Evolutionary conservation across 2,329 filamentous ascomycete species (phyloP), one percentile per base, ranked within the genome.

Genomic region (Trichoderma hamatum): DNA sequence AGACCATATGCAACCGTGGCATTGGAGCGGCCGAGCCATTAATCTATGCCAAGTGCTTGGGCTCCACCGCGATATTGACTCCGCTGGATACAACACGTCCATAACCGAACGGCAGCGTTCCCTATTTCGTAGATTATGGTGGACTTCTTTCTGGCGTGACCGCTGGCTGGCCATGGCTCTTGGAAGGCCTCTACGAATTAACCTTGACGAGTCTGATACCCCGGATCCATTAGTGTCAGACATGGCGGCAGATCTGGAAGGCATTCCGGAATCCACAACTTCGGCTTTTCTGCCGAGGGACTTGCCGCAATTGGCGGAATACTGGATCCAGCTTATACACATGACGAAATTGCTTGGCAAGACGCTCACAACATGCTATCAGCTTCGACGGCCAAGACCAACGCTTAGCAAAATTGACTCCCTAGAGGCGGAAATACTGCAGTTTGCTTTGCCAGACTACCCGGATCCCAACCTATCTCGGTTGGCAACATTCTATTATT

Each of bases 1-100:
- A 3, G 64, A 67, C 5, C 64, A 67, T 9, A 67, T 67, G 64
- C 64, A 67, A 5, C 54, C 64, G 39, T 67, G 64, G 64, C 54
- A 59, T 46, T 67, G 64, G 64, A 67, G 64, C 2, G 64, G 64
- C 10, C 36, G 21, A 36, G 64, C 64, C 16, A 67, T 67, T 24
- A 67, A 67, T 19, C 6, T 67, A 11, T 67, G 64, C 21, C 64
- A 67, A 16, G 14, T 67, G 4, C 36, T 67, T 4, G 64, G 64
- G 1, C 52, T 67, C 19, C 64, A 67, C 26, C 64, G 64, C 21
- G 64, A 67, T 28, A 67, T 67, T 10, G 64, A 67, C 21, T 58
- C 64, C 9, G 30, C 51, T 3, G 64, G 64, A n/a, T 67, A 67
- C 39, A 67, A 67, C 54, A 10, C 54, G 36, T 59, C 54, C 21